A percentile compares a stretch with the other conserved stretches of the same genome.
phyloP scores from a whole-genome alignment of 345 rosid genomes.

The Brassica rapa region DNA sequence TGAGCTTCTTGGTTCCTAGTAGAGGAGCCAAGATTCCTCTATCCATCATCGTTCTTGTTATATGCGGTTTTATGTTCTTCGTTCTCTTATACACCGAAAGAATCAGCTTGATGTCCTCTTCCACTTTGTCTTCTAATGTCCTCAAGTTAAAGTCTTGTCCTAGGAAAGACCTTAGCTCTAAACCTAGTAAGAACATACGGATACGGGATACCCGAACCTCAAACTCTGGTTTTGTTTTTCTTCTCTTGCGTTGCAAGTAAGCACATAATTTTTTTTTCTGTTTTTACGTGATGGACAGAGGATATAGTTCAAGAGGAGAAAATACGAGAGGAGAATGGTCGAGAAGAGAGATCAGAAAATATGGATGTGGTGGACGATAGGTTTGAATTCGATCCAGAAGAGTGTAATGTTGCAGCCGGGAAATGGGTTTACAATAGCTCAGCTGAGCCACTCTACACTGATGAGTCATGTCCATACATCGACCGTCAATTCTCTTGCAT shows the following conservation, averaged over 20 bases:
- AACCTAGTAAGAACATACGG: conserved; percentile 54
- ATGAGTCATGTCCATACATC: conserved; percentile 74
- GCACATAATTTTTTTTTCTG: background rate
- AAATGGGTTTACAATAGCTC: conserved; percentile 79
- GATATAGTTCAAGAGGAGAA: conserved; percentile 4
- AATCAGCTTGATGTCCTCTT: conserved; percentile 46
- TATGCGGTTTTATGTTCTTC: conserved; percentile 58
- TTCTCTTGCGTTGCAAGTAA: background rate
- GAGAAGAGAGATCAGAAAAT: conserved; percentile 37
- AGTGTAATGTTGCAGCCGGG: conserved; percentile 70
- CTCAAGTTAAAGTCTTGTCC: conserved; percentile 56
- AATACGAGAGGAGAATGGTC: background rate
- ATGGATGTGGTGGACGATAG: conserved; percentile 62
- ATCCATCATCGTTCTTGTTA: conserved; percentile 45
- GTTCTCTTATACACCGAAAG: conserved; percentile 68
- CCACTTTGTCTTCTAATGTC: conserved; percentile 45
- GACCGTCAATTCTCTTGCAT: conserved; percentile 75
- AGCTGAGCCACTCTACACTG: conserved; percentile 70
- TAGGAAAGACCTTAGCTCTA: conserved; percentile 41
- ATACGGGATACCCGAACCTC: background rate
- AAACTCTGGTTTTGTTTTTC: background rate
- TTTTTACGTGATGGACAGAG: background rate
- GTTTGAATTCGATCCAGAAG: conserved; percentile 86
- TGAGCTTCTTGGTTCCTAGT: conserved; percentile 51
- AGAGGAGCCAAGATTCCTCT: conserved; percentile 59